Evolutionary conservation across 768 basidiomycete genomes (phyloP), one percentile per base, ranked within the genome.

Genomic region (Agrocybe chaxingu): DNA sequence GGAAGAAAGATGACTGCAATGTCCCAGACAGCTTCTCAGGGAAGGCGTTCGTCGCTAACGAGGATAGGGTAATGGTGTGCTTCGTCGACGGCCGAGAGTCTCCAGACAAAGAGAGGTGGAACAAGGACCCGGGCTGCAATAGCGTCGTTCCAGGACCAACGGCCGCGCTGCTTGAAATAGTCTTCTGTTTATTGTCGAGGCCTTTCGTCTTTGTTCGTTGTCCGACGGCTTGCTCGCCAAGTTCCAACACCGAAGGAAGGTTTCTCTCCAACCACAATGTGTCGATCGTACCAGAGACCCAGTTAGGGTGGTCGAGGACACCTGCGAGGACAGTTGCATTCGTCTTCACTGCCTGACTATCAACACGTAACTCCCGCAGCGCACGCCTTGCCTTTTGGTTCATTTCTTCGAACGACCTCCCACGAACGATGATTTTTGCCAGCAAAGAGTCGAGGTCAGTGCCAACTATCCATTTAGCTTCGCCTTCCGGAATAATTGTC

Each of bases 391-490:
- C 92, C 74, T 89, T 92, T 58, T 87, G 75, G 41, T 89, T 81
- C 34, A 87, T 84, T 50, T 93, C 89, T 58, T 89, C 88, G 57
- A 92, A 92, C 1, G 87, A 86, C 3, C 82, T 79, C 32, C 88
- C 92, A 38, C 79, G 83, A 44, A 89, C 84, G 44, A 85, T 85
- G 51, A 88, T 81, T 70, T 95, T 95, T 60, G 93, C 92, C 29
- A 95, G 77, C 53, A 95, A 72, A 32, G 87, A 89, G 69, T 95
- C 92, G 62, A 93, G 94, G 62, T 92, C 89, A 18, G 91, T 87
- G 72, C 87, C 63, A 3, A 69, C 48, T 24, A 33, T 53, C 64
- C 64, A 72, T 34, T 56, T 51, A 5, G 46, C 38, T 10, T 40
- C 16, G 0, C 33, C 24, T 24, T 24, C 24, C 5, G 24, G 24